Percentiles rank a stretch among this genome's conserved stretches.
Evolutionary conservation across 2,329 filamentous ascomycete species (phyloP).

Genomic region (Xylariaceae sp.): DNA sequence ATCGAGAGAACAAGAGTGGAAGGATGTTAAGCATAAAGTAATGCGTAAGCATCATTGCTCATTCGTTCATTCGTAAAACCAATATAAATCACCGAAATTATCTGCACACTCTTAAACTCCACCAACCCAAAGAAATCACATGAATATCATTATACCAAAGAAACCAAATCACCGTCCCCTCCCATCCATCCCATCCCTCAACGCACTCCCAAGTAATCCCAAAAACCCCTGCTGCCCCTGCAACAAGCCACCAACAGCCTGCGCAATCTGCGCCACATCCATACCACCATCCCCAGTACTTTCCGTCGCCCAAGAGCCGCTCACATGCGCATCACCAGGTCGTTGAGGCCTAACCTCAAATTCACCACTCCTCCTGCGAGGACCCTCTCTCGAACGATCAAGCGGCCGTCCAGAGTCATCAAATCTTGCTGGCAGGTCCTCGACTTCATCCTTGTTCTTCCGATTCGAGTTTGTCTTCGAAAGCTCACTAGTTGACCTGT

Average conservation of each 20-base stretch:
- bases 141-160: too few species aligned
- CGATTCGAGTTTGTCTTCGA: too few species aligned
- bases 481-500: constrained; percentile 1
- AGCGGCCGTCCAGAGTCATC: constrained; percentile 25
- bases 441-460: constrained; percentile 21
- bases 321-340: constrained; percentile 7
- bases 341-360: constrained; percentile 16
- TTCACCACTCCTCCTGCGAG: constrained; percentile 8
- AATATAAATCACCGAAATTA: too few species aligned
- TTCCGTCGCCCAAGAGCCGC: constrained; percentile 11
- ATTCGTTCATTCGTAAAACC: too few species aligned
- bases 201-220: constrained; percentile 11
- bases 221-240: constrained; percentile 11
- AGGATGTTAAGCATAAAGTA: too few species aligned
- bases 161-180: neutral
- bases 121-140: too few species aligned
- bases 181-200: neutral
- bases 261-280: constrained; percentile 3
- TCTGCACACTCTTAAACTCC: too few species aligned
- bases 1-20: too few species aligned
- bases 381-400: constrained; percentile 7
- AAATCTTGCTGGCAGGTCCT: constrained; percentile 31
- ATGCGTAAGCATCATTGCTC: too few species aligned
- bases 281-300: neutral
- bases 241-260: constrained; percentile 12